Base-by-base conservation (phyloP, 148 eudicot genomes). In the Rhododendron kiyosumense region DNA sequence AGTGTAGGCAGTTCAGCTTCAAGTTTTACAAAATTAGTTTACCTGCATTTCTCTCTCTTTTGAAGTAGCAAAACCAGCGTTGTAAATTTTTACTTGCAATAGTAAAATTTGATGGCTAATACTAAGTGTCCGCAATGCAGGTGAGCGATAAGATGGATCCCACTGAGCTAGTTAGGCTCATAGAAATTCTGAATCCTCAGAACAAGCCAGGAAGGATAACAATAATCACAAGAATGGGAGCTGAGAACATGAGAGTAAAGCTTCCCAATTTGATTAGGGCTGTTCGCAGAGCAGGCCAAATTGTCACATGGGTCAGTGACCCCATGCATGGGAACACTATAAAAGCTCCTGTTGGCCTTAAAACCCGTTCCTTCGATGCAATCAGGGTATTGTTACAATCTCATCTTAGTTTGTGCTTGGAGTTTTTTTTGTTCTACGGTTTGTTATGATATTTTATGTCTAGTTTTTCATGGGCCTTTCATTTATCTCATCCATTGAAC, bases 251-350 rank as follows among this genome's bases (percentile, higher is more conserved):
- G 94, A 93, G 94, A 88, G 93, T 94, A 36, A 94, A 93, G 89
- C 92, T 94, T 86, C 97, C 94, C 69, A 87, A 93, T 89, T 91
- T 93, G 85, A 94, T 94, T 51, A 87, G 91, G 86, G 95, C 94
- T 15, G 95, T 94, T 48, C 92, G 95, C 22, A 57, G 89, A 59
- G 94, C 97, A 73, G 95, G 94, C 86, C 97, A 94, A 87, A 91
- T 93, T 79, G 94, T 92, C 63, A 93, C 95, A 30, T 94, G 97
- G 97, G 94, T 94, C 71, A 85, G 92, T 77, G 95, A 93, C 79
- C 97, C 96, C 20, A 93, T 94, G 96, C 96, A 94, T 49, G 96
- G 96, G 20, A 94, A 92, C 89, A 94, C 94, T 81, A 93, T 92
- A 84, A 92, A 91, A 84, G 93, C 96, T 85, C 96, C 96, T 79